Conservation (phyloP, 2,329 filamentous ascomycete species). For the Biscogniauxia mediterranea region DNA sequence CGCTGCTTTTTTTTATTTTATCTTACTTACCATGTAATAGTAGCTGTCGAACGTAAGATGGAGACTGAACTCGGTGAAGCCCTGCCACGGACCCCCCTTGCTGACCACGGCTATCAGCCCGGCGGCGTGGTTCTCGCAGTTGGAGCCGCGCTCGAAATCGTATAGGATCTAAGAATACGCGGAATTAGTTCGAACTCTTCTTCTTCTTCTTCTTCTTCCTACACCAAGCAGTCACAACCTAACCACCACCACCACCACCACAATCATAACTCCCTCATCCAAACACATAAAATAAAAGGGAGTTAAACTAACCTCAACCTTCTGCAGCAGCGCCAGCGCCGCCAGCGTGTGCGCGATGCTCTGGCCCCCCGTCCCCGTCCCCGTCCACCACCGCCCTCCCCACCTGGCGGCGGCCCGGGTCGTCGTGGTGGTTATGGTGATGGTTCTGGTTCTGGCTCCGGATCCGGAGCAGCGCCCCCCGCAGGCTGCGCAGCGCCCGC, state of each 20-base stretch:
- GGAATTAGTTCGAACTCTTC: neutral
- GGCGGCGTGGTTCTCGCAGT: slow-evolving; percentile 29
- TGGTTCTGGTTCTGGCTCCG: slow-evolving; percentile 17
- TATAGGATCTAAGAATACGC: slow-evolving; percentile 20
- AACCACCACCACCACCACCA: too few relatives aligned
- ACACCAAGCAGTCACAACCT: too few relatives aligned
- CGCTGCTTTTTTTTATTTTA: neutral
- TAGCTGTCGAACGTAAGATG: slow-evolving; percentile 29
- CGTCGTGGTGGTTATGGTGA: too few relatives aligned
- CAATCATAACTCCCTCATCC: too few relatives aligned
- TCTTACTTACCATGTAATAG: slow-evolving; percentile 31
- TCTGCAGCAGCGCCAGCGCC: slow-evolving; percentile 28
- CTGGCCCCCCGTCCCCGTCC: slow-evolving; percentile 10
- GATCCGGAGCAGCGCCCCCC: slow-evolving; percentile 26
- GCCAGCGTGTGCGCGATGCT: slow-evolving; percentile 22
- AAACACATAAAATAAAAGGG: neutral
- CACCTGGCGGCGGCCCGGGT: too few relatives aligned
- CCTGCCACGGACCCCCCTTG: slow-evolving; percentile 21
- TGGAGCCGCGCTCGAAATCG: slow-evolving; percentile 27
- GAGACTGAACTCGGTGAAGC: slow-evolving; percentile 24
- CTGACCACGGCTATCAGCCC: slow-evolving; percentile 29
- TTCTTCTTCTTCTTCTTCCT: neutral
- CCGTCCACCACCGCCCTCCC: too few relatives aligned
- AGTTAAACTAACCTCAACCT: slow-evolving; percentile 25
- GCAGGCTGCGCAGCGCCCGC: slow-evolving; percentile 24